These are phyloP conservation scores for Verbena officinalis DNA, from an alignment of 257 asterid genomes.

Conservation along the genomic window DNA sequence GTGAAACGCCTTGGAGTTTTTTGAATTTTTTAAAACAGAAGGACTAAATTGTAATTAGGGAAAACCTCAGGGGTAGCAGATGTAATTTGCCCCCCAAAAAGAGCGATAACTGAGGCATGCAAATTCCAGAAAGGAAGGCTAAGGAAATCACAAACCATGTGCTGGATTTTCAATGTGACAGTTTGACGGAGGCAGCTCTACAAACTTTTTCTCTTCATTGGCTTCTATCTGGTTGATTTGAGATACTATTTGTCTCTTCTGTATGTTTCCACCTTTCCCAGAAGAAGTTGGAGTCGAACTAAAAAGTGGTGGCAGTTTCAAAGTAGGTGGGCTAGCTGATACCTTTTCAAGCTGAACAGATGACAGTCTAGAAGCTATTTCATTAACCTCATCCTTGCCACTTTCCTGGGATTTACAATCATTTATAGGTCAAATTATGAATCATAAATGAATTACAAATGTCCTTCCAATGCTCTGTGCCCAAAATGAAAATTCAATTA, in stretches of 20 bases:
- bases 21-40: no score
- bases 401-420: constrained; percentile 59
- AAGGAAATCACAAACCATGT: constrained; percentile 58
- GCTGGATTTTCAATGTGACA: constrained; percentile 46
- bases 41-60: no score
- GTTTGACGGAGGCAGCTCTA: constrained; percentile 53
- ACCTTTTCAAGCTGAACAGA: constrained; percentile 76
- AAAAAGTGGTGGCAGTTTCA: constrained; percentile 94
- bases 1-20: no score
- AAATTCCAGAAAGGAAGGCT: constrained; percentile 21
- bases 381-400: constrained; percentile 67
- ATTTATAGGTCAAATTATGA: constrained; percentile 22
- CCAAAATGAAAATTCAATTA: constrained; percentile 32
- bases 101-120: constrained; percentile 25
- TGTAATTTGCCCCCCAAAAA: no score
- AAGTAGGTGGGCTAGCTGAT: constrained; percentile 77
- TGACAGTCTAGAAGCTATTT: constrained; percentile 74
- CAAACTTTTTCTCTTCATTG: constrained; percentile 50
- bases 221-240: constrained; percentile 58
- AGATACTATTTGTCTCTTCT: constrained; percentile 62
- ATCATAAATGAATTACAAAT: constrained; percentile 46
- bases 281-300: constrained; percentile 87
- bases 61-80: no score
- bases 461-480: constrained; percentile 80
- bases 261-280: constrained; percentile 77